Evolutionary conservation across 2,329 filamentous ascomycete genomes (phyloP).

Genomic region (Phialemonium atrogriseum): DNA sequence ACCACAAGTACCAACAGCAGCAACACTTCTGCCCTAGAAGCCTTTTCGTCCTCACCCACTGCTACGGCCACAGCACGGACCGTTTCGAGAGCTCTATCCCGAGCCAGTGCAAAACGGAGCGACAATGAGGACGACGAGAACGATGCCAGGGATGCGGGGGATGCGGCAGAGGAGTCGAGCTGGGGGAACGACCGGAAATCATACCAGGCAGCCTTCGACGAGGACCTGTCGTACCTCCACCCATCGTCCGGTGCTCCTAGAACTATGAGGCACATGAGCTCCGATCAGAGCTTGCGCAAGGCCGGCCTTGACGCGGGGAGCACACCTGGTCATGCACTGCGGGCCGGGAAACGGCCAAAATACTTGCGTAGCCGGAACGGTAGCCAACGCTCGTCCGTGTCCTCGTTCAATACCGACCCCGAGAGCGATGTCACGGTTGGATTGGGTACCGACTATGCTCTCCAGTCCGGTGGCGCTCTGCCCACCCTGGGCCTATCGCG

Average conservation of each 20-base stretch:
- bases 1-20: slow-evolving; percentile 9
- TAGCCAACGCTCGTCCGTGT: slow-evolving; percentile 53
- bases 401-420: slow-evolving; percentile 46
- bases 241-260: slow-evolving; percentile 15
- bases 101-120: slow-evolving; percentile 23
- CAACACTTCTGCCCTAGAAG: slow-evolving; percentile 41
- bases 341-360: slow-evolving; percentile 40
- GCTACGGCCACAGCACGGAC: slow-evolving; percentile 45
- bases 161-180: too few relatives aligned
- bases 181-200: too few relatives aligned
- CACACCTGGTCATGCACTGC: slow-evolving; percentile 38
- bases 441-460: slow-evolving; percentile 63
- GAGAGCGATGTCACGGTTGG: slow-evolving; percentile 68
- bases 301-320: slow-evolving; percentile 31
- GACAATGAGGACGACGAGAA: too few relatives aligned
- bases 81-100: slow-evolving; percentile 42
- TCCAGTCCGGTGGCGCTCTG: slow-evolving; percentile 72
- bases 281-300: slow-evolving; percentile 15
- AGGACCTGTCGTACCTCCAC: slow-evolving; percentile 23
- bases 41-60: slow-evolving; percentile 48
- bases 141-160: too few relatives aligned
- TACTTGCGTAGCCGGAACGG: slow-evolving; percentile 49
- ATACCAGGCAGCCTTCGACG: slow-evolving; percentile 11
- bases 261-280: slow-evolving; percentile 21
- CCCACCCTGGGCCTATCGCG: slow-evolving; percentile 45